Evolutionary conservation across 163 green algal genomes (phyloP), one percentile per base, ranked within the genome.

Genomic region (Chlamydomonas reinhardtii): DNA sequence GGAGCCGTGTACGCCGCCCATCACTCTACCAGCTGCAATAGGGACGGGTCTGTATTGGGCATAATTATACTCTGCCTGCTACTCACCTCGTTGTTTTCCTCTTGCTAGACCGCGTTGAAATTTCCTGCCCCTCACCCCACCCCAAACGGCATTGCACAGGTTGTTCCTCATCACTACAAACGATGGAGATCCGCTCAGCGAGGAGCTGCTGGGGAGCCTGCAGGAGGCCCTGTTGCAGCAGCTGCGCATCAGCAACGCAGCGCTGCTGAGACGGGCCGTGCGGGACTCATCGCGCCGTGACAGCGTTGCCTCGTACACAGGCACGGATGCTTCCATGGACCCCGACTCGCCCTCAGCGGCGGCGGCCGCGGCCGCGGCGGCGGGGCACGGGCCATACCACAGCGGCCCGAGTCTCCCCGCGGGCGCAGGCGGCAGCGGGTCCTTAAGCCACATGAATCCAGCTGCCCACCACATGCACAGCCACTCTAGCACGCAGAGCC

Each of bases 281-380:
- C 64, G 68, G 48, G 66, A 76, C 9, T 14, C 56, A 9, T 64
- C 70, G 11, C 80, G 80, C 29, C 69, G 80, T 0, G 80, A 74
- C 70, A 86, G 80, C 71, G 56, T 86, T 6, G 80, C 70, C 6
- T 86, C 80, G 4, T 86, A 79, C 35, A 59, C 80, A 14, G 48
- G 48, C 20, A 86, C 80, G 4, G 80, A 86, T 4, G 35, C 35
- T 25, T 74, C 56, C 70, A 65, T 73, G 31, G 80, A 86, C 35
- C 80, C 80, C 1, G 80, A 86, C 27, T 86, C 80, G 34, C 80
- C 80, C 0, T 86, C 80, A 0, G 79, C 52, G 9, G 65, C 14
- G 19, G 31, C 14, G 34, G 76, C 48, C 15, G 54, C 52, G 20
- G n/a, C 19, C 32, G 29, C 64, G 12, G 64, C 64, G 39, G 64